Percentiles rank a stretch among this genome's conserved stretches.
phyloP scores from a whole-genome alignment of 129 eudicot species.

The Glebionis coronaria region DNA sequence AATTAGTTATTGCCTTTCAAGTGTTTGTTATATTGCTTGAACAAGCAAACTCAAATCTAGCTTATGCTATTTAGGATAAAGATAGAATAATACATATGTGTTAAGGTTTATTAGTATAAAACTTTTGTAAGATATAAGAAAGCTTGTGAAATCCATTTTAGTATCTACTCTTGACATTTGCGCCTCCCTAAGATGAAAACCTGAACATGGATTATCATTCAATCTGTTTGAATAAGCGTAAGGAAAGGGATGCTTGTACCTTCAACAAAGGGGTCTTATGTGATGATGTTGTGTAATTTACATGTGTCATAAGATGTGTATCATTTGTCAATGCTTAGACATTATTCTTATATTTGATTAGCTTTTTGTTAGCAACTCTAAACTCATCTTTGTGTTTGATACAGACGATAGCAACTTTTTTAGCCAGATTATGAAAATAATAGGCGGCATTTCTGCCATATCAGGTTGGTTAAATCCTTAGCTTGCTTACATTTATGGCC shows the following conservation, averaged over 20 bases:
- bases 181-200: background rate
- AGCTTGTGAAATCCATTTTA: too few relatives aligned
- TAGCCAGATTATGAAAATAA: constrained; percentile 69
- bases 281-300: background rate
- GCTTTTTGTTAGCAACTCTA: background rate
- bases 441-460: constrained; percentile 86
- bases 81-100: too few relatives aligned
- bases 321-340: background rate
- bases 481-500: background rate
- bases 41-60: too few relatives aligned
- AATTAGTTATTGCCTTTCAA: too few relatives aligned
- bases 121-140: too few relatives aligned
- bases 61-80: too few relatives aligned
- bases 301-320: background rate
- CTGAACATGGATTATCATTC: background rate
- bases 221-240: background rate
- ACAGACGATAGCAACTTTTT: constrained; percentile 82
- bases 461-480: constrained; percentile 47
- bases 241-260: background rate
- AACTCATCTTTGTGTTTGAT: constrained; percentile 20
- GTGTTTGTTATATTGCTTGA: too few relatives aligned
- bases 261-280: background rate
- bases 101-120: too few relatives aligned
- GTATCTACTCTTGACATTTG: background rate
- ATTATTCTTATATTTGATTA: too few relatives aligned